A percentile compares a stretch with the other conserved stretches of the same genome.
phyloP scores from a whole-genome alignment of 768 basidiomycete genomes.

The Leccinum olivaceopallidum region DNA sequence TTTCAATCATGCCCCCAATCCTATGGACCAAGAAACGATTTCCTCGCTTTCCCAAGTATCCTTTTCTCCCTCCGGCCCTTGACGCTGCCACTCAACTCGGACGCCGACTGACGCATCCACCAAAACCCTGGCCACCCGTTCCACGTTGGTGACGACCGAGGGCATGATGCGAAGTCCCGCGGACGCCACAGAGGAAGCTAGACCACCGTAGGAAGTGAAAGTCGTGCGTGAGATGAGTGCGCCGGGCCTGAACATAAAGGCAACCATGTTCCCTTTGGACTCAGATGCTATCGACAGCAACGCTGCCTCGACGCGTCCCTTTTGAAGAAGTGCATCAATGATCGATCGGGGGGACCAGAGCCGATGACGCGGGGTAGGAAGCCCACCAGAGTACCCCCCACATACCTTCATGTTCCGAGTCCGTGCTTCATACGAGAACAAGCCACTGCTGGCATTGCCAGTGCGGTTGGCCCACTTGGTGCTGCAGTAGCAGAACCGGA shows the following conservation, averaged over 20 bases:
- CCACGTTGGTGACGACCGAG: conserved; percentile 24
- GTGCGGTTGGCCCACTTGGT: conserved; percentile 24
- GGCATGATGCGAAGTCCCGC: conserved; percentile 24
- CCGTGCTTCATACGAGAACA: conserved; percentile 20
- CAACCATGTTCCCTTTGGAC: conserved; percentile 12
- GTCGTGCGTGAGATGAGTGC: conserved; percentile 12
- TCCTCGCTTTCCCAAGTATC: conserved; percentile 31
- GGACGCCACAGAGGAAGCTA: conserved; percentile 18
- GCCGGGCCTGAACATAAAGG: conserved; percentile 27
- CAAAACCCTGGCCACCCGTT: conserved; percentile 20
- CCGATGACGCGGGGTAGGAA: neutral
- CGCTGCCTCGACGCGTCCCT: conserved; percentile 26
- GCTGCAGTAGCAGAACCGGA: conserved; percentile 32
- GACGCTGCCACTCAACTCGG: conserved; percentile 28
- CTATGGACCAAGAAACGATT: conserved; percentile 26
- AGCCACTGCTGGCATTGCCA: conserved; percentile 9
- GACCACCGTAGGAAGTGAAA: conserved; percentile 17
- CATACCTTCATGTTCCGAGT: conserved; percentile 29
- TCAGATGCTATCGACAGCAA: conserved; percentile 17
- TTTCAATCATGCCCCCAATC: conserved; percentile 19
- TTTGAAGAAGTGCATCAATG: neutral
- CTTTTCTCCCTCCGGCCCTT: conserved; percentile 16
- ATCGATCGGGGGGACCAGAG: neutral
- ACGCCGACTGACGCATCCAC: conserved; percentile 31
- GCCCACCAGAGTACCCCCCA: neutral